A percentile compares a stretch with the other conserved stretches of the same genome.
phyloP scores from a whole-genome alignment of 805 yeast species.

The Pichia rugopelliculosa region DNA sequence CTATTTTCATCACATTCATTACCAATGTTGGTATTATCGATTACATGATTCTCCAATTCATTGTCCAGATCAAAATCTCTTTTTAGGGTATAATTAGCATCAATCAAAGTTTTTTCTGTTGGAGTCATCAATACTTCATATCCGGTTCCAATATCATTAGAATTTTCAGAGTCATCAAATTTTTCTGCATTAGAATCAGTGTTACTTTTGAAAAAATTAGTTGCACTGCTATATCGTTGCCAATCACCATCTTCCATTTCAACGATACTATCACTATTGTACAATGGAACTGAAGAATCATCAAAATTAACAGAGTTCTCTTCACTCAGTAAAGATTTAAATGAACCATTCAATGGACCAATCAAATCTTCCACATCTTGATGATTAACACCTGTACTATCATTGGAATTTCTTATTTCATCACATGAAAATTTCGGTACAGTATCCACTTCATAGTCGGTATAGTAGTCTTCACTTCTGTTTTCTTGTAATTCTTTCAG shows the following conservation, averaged over 20 bases:
- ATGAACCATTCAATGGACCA: slow-evolving; percentile 1
- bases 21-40: not conserved
- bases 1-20: not conserved
- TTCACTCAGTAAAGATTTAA: slow-evolving; percentile 5
- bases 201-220: slow-evolving; percentile 3
- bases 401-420: not conserved
- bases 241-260: slow-evolving; percentile 2
- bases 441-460: not conserved
- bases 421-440: not conserved
- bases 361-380: slow-evolving; percentile 2
- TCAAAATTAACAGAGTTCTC: too few relatives aligned
- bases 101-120: not conserved
- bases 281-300: too few relatives aligned
- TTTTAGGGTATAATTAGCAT: not conserved
- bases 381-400: not conserved
- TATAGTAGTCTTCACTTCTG: not conserved
- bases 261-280: not conserved
- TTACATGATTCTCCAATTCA: slow-evolving; percentile 12
- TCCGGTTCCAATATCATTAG: not conserved
- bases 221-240: slow-evolving; percentile 6
- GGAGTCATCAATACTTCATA: not conserved
- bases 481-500: not conserved
- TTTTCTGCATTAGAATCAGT: not conserved
- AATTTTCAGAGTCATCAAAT: not conserved
- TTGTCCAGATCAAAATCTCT: slow-evolving; percentile 11